phyloP scores from a whole-genome alignment of 2,329 filamentous ascomycete species.

The Fusarium kyushuense region DNA sequence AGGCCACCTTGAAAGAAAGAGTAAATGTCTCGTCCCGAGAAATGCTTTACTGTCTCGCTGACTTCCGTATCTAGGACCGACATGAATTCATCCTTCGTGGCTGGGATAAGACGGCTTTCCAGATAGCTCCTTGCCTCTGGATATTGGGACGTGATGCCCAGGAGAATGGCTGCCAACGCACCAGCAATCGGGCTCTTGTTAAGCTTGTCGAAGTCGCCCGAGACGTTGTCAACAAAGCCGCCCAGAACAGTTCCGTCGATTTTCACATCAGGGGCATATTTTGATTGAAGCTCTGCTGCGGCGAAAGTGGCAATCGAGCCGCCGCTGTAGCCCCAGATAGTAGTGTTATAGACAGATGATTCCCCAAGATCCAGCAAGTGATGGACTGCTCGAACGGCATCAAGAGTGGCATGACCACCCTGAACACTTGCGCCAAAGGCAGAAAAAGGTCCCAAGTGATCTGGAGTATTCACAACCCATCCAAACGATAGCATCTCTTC shows the following conservation, averaged over 20 bases:
- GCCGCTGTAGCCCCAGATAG: conserved; percentile 43
- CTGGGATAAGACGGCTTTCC: conserved; percentile 9
- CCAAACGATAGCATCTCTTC: conserved; percentile 20
- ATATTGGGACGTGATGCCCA: conserved; percentile 38
- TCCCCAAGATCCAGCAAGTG: conserved; percentile 8
- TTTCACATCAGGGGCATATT: conserved; percentile 31
- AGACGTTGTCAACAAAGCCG: conserved; percentile 37
- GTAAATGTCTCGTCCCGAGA: conserved; percentile 44
- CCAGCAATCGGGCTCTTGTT: conserved; percentile 37
- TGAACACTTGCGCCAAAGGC: conserved; percentile 56
- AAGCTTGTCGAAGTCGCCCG: conserved; percentile 14
- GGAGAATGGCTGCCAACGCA: conserved; percentile 18
- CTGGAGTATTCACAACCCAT: conserved; percentile 51
- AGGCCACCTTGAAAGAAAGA: conserved; percentile 47
- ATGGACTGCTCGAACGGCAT: conserved; percentile 56
- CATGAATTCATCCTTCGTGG: conserved; percentile 34
- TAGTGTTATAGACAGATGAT: neutral
- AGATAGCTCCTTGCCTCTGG: conserved; percentile 29
- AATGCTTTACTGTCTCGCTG: conserved; percentile 33
- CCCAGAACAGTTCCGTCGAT: conserved; percentile 31
- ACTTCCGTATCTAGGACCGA: neutral
- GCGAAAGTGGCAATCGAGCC: conserved; percentile 36
- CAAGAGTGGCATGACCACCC: conserved; percentile 57
- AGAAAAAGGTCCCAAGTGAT: conserved; percentile 58
- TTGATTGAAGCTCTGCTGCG: conserved; percentile 29